These are phyloP conservation scores for Leccinum griseonigrum DNA, from an alignment of 1,284 basidiomycete genomes.

Conservation along the genomic window DNA sequence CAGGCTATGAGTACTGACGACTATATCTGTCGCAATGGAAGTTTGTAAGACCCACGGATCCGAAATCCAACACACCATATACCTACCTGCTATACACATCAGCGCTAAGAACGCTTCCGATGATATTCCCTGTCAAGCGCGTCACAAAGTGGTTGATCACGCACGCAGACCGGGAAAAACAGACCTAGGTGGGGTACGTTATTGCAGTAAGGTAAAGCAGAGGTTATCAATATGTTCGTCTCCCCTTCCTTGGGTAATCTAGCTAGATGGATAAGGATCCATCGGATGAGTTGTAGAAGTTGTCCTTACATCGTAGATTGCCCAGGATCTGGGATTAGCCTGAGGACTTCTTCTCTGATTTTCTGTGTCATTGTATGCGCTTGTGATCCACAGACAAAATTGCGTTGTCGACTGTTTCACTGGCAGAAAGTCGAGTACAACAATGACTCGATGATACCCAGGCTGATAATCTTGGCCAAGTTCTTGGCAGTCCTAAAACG, in stretches of 20 bases:
- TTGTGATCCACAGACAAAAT: neutral
- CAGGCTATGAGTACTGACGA: constrained; percentile 43
- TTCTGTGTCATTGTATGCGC: constrained; percentile 54
- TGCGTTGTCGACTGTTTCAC: neutral
- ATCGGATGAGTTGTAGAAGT: constrained; percentile 7
- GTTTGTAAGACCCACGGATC: constrained; percentile 6
- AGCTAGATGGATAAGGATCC: constrained; percentile 2
- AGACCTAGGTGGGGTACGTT: constrained; percentile 96
- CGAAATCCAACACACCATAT: neutral
- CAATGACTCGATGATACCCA: neutral
- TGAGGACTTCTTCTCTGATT: constrained; percentile 64
- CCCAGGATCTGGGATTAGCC: constrained; percentile 51
- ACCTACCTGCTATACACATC: constrained; percentile 94
- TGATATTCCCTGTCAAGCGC: constrained; percentile 79
- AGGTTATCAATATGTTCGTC: constrained; percentile 89
- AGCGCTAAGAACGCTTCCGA: constrained; percentile 93
- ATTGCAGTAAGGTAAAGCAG: constrained; percentile 97
- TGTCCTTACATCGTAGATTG: constrained; percentile 43
- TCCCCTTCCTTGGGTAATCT: constrained; percentile 87
- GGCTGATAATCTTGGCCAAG: neutral
- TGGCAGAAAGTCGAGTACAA: neutral
- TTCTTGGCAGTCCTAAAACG: neutral
- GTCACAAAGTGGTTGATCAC: constrained; percentile 7
- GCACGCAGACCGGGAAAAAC: constrained; percentile 17
- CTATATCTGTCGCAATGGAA: constrained; percentile 50